phyloP scores from a whole-genome alignment of 2,329 filamentous ascomycete genomes.

The Sarocladium kiliense region DNA sequence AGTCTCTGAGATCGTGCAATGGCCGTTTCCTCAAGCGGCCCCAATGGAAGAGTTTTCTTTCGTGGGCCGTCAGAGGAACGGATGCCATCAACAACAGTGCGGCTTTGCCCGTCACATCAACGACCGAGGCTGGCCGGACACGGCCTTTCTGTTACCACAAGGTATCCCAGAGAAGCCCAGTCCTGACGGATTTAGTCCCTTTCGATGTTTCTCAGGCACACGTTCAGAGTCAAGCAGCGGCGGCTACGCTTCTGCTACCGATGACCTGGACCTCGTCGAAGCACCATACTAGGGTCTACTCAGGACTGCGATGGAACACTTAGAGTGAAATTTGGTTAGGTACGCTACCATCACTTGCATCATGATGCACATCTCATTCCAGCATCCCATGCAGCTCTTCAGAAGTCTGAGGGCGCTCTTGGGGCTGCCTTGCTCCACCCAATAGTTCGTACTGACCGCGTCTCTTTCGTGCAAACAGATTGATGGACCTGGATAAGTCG shows the following conservation, averaged over 20 bases:
- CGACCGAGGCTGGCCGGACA: background rate
- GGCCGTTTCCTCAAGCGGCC: background rate
- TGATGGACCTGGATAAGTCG: slow-evolving; percentile 9
- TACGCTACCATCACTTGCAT: background rate
- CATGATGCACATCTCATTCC: background rate
- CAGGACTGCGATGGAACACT: background rate
- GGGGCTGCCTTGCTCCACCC: background rate
- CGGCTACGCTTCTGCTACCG: background rate
- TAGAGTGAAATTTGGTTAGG: slow-evolving; percentile 1
- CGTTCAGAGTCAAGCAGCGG: too few species aligned
- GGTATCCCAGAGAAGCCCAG: too few species aligned
- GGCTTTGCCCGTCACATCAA: background rate
- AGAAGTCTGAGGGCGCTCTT: background rate
- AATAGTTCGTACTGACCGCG: background rate
- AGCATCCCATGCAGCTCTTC: background rate
- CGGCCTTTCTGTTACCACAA: background rate
- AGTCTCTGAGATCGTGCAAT: too few species aligned
- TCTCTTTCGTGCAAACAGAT: slow-evolving; percentile 4
- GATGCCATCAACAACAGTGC: background rate
- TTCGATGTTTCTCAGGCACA: background rate
- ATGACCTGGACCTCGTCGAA: background rate
- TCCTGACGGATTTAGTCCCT: background rate
- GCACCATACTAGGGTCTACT: background rate
- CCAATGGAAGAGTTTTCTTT: background rate
- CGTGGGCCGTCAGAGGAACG: background rate